Base-by-base conservation (phyloP, 2,329 filamentous ascomycete species). In the Elsinoe necatrix region DNA sequence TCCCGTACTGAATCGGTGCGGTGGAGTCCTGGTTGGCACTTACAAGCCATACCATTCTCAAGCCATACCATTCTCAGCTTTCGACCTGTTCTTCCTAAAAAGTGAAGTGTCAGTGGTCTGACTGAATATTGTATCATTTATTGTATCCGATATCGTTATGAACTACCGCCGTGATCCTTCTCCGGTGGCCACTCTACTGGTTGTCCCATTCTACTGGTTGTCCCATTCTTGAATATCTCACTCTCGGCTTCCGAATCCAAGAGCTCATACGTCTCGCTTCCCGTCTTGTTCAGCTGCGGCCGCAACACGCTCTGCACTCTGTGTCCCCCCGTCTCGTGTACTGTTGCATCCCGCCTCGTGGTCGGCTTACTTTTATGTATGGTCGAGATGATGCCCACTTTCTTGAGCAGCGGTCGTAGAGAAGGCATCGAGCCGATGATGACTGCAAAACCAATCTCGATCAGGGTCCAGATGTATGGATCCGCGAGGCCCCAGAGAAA, bases 401-500 rank as follows among this genome's bases (percentile, higher is more conserved):
- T 56, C 54, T 56, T 56, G 14, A 48, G 18, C 27, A 61, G 43
- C 2, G 60, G 60, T n/a, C 58, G 58, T 21, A 61, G 51, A 2
- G 54, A 47, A n/a, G 58, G 57, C 12, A 60, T 31, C 18, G 39
- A 56, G 25, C 60, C 60, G 37, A 58, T 50, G 21, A 47, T 59
- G 37, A 60, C 60, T 50, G 57, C 60, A 25, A 61, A 57, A 6
- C 57, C 57, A 14, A 51, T 43, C 34, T 61, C 60, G 45, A 61
- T 54, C 3, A 60, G 48, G 1, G 57, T 56, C 58, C 58, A 60
- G 2, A 60, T 54, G 43, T 56, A 58, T 3, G 60, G 57, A n/a
- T 60, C 57, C 2, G 54, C 48, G 39, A 59, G 54, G 23, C 57
- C 56, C 48, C 69, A 71, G 57, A 70, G 59, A 52, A 69, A 71